phyloP scores from a whole-genome alignment of 768 basidiomycete genomes.

The Naganishia antarctica region DNA sequence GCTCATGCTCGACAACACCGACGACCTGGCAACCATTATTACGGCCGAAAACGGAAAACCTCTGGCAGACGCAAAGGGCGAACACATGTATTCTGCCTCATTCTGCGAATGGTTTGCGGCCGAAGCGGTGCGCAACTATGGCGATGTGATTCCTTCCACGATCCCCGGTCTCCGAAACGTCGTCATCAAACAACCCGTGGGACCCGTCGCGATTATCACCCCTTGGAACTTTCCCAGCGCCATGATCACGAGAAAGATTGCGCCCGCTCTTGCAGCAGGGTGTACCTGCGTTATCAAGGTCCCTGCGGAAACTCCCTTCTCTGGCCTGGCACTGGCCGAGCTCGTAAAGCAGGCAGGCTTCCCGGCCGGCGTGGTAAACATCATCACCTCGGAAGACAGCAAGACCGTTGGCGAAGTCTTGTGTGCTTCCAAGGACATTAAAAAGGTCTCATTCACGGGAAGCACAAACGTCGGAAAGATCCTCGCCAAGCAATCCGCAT shows the following conservation, averaged over 20 bases:
- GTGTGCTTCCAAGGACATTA: slow-evolving; percentile 78
- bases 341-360: slow-evolving; percentile 82
- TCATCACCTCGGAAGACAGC: slow-evolving; percentile 81
- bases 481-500: slow-evolving; percentile 46
- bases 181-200: slow-evolving; percentile 81
- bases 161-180: slow-evolving; percentile 69
- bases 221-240: slow-evolving; percentile 70
- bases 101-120: slow-evolving; percentile 59
- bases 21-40: slow-evolving; percentile 81
- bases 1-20: slow-evolving; percentile 74
- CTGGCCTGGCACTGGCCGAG: slow-evolving; percentile 86
- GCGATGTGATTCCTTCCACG: slow-evolving; percentile 79
- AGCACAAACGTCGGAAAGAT: slow-evolving; percentile 51
- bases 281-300: slow-evolving; percentile 94
- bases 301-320: slow-evolving; percentile 90
- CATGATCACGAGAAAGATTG: slow-evolving; percentile 56
- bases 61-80: slow-evolving; percentile 75
- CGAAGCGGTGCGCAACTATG: slow-evolving; percentile 87
- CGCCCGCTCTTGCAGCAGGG: slow-evolving; percentile 65
- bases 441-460: slow-evolving; percentile 85
- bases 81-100: slow-evolving; percentile 61
- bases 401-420: slow-evolving; percentile 85
- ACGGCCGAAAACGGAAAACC: slow-evolving; percentile 96
- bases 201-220: slow-evolving; percentile 34
- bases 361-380: slow-evolving; percentile 90